Evolutionary conservation across 805 yeast species (phyloP).

Genomic region (Metschnikowia henanensis): DNA sequence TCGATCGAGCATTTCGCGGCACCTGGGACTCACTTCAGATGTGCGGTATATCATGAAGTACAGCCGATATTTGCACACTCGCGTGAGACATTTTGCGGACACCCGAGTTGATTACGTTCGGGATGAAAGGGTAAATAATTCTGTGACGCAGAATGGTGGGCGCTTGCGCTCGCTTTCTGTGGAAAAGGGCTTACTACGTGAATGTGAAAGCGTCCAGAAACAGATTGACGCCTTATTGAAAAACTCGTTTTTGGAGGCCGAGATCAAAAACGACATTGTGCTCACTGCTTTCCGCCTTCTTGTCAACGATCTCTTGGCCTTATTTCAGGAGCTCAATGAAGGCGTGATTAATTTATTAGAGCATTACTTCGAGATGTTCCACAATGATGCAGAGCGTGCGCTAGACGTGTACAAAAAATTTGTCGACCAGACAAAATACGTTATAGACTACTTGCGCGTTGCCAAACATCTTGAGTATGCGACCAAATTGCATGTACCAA

Average conservation of each 20-base stretch:
- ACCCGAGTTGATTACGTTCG: constrained; percentile 77
- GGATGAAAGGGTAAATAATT: constrained; percentile 53
- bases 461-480: constrained; percentile 88
- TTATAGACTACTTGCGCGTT: constrained; percentile 80
- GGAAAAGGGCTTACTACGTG: constrained; percentile 79
- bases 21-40: constrained; percentile 44
- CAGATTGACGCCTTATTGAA: constrained; percentile 76
- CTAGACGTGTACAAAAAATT: constrained; percentile 80
- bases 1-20: constrained; percentile 37
- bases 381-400: constrained; percentile 82
- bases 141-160: constrained; percentile 51
- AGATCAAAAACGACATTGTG: constrained; percentile 80
- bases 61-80: constrained; percentile 63
- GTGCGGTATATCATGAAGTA: constrained; percentile 61
- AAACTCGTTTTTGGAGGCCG: constrained; percentile 76
- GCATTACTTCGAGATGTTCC: constrained; percentile 92
- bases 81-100: constrained; percentile 67
- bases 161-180: constrained; percentile 64
- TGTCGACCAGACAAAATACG: constrained; percentile 82
- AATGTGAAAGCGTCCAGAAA: constrained; percentile 79
- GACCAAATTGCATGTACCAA: constrained; percentile 90
- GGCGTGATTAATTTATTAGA: constrained; percentile 94
- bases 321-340: constrained; percentile 90
- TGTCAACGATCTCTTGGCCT: constrained; percentile 83
- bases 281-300: constrained; percentile 83